These are phyloP conservation scores for Xerocomus nothofagi DNA, from an alignment of 1,284 basidiomycete genomes.

Conservation along the genomic window DNA sequence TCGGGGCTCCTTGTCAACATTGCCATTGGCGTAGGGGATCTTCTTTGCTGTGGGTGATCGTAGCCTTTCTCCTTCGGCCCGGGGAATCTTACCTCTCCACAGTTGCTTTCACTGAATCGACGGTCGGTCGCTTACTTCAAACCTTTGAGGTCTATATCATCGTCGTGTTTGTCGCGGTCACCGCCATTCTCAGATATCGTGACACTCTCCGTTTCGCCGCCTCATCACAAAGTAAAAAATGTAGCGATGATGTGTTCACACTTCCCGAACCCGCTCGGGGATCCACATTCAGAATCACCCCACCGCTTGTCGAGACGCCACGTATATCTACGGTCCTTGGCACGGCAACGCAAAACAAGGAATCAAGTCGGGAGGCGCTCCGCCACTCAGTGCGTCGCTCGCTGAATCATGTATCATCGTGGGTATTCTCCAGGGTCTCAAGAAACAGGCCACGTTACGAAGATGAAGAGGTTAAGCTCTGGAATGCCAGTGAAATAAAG, in stretches of 20 bases:
- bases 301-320: constrained; percentile 31
- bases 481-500: constrained; percentile 36
- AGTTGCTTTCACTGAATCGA: constrained; percentile 71
- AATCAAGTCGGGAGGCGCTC: constrained; percentile 17
- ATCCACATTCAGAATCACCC: constrained; percentile 34
- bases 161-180: constrained; percentile 56
- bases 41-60: constrained; percentile 55
- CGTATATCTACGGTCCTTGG: constrained; percentile 23
- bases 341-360: constrained; percentile 7
- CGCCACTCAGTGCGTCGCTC: constrained; percentile 26
- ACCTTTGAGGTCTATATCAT: constrained; percentile 65
- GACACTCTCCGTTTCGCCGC: constrained; percentile 2
- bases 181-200: constrained; percentile 42
- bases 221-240: constrained; percentile 3
- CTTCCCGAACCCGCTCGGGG: constrained; percentile 27
- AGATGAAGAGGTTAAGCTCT: constrained; percentile 36
- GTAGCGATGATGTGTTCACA: constrained; percentile 7
- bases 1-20: constrained; percentile 52
- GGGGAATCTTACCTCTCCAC: constrained; percentile 13
- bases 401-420: constrained; percentile 36
- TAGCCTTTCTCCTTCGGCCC: background rate
- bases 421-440: constrained; percentile 32
- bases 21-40: constrained; percentile 55
- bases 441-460: constrained; percentile 25
- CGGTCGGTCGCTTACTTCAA: constrained; percentile 68